Evolutionary conservation across 1,284 basidiomycete species (phyloP), one percentile per base, ranked within the genome.

Genomic region (Irpex lacteus): DNA sequence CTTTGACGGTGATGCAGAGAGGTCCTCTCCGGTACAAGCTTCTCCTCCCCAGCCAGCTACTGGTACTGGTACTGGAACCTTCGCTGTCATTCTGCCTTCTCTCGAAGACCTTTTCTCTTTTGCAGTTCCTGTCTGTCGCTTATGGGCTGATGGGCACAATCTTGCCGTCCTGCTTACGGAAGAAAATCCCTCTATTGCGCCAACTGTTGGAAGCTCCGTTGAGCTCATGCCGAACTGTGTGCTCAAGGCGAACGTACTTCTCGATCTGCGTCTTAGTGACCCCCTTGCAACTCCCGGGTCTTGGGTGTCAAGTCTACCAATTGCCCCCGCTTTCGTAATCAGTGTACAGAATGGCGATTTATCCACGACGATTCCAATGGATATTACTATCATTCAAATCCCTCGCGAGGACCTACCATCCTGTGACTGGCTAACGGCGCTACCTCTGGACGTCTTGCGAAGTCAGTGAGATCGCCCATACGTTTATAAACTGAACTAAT

Each of bases 381-480:
- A 61, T 15, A 1, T 44, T 18, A 54, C 65, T 15, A 59, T 63
- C 0, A 61, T 90, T 2, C 77, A 76, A 44, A 75, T 92, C 19
- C 85, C 86, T 40, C 77, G 75, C 7, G 67, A 67, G 8, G 86
- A 90, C 68, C 72, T 92, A 13, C 73, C 73, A 1, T 83, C 85
- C 66, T 82, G 79, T 6, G 80, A 84, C 58, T 92, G 91, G 91
- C 86, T 92, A 78, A 79, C 82, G 1, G 77, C 85, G 1, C 75
- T 92, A 15, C 78, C 82, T 1, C 66, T 85, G 15, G 58, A 73
- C 26, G 88, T 90, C 72, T 86, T 82, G 81, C 76, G 74, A 75
- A 82, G 88, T 89, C 70, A 60, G 79, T 73, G 18, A 11, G 37
- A 26, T 40, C 9, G 26, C 60, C 40, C 60, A 58, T 59, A 34